Conservation (phyloP, 139 green algal genomes). For the Chlorella sp. region DNA sequence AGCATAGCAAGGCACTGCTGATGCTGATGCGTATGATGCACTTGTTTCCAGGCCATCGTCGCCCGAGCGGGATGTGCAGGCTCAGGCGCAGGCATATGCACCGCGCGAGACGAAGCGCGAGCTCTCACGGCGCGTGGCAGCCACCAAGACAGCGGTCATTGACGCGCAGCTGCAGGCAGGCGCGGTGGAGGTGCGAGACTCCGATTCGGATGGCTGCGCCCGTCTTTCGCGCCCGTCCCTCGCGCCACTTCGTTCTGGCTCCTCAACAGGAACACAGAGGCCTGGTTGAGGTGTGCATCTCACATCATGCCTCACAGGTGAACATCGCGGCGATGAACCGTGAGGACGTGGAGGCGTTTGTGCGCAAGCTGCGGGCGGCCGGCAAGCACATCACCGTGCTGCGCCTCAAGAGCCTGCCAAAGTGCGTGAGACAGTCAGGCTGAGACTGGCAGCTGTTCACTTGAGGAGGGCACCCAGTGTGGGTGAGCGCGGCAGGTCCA, state of each 20-base stretch:
- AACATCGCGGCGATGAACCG: constrained; percentile 11
- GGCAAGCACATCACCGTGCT: constrained; percentile 3
- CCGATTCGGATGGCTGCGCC: not conserved
- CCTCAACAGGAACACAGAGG: not conserved
- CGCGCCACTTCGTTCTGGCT: not conserved
- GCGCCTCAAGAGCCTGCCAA: constrained; percentile 5
- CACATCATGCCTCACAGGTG: constrained; percentile 7
- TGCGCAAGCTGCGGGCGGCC: not conserved
- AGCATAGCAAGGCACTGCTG: not conserved
- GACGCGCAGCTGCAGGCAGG: constrained; percentile 7
- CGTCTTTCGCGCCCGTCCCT: not conserved
- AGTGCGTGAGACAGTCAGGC: constrained; percentile 1
- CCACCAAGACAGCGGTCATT: constrained; percentile 1
- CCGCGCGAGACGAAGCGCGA: not conserved
- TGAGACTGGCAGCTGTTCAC: too few species aligned
- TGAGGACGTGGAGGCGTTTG: constrained; percentile 10
- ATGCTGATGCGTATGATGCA: not conserved
- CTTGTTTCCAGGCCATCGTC: not conserved
- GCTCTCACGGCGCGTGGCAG: not conserved
- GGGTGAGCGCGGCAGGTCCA: too few species aligned
- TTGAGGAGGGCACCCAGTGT: not conserved
- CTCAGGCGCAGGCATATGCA: not conserved
- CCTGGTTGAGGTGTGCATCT: not conserved
- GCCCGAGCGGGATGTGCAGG: too few species aligned
- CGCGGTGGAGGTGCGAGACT: constrained; percentile 7